phyloP scores from a whole-genome alignment of 164 flowering plant species.

The Umbilicus rupestris region DNA sequence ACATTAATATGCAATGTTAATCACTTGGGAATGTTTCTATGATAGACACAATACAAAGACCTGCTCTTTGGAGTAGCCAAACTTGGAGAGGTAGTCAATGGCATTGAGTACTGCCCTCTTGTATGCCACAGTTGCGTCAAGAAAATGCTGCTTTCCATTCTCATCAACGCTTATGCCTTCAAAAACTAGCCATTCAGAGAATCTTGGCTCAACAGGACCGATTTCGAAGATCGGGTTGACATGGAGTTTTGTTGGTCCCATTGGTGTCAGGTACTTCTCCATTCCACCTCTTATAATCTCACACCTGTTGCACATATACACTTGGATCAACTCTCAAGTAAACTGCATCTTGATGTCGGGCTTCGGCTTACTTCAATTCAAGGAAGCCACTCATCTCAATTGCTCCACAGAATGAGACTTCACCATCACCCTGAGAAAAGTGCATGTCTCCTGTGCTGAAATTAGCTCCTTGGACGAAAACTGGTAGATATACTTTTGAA shows the following conservation, averaged over 20 bases:
- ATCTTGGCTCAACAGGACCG: constrained; percentile 88
- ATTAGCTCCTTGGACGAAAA: constrained; percentile 86
- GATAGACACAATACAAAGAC: constrained; percentile 22
- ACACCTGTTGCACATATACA: constrained; percentile 38
- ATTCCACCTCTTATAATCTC: constrained; percentile 85
- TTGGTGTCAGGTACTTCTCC: constrained; percentile 87
- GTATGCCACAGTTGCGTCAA: constrained; percentile 82
- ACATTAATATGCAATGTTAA: background rate
- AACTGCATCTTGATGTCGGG: background rate
- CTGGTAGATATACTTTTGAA: constrained; percentile 87
- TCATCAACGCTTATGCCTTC: constrained; percentile 98
- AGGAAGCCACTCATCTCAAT: constrained; percentile 97
- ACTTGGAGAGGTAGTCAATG: constrained; percentile 79
- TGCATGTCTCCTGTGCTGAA: constrained; percentile 98
- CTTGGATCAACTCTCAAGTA: background rate
- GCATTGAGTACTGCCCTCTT: constrained; percentile 94
- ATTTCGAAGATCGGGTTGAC: constrained; percentile 95
- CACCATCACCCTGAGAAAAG: constrained; percentile 95
- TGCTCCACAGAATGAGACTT: constrained; percentile 93
- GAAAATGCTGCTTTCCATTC: constrained; percentile 83
- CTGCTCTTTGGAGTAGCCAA: constrained; percentile 95
- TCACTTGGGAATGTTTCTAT: too few species aligned
- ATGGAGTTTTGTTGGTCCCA: constrained; percentile 93
- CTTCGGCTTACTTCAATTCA: constrained; percentile 65
- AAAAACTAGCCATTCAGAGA: constrained; percentile 96